Percentiles rank a stretch among this genome's conserved stretches.
Conservation (phyloP, 1,284 basidiomycete species). For the Stereum hirsutum region DNA sequence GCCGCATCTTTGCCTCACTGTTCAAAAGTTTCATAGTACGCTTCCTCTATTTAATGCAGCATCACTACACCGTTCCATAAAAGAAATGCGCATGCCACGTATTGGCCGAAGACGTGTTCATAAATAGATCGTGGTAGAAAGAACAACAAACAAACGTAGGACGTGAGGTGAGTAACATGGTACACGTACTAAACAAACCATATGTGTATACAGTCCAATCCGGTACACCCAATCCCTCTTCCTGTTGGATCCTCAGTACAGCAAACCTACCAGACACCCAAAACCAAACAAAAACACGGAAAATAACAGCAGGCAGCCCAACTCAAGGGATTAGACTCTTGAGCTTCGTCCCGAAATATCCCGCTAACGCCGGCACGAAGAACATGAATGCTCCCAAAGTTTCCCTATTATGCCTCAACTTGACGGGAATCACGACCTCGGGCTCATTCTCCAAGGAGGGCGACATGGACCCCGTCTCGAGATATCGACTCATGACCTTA, state of each 20-base stretch:
- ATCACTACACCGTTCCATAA: too few relatives aligned
- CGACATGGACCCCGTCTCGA: slow-evolving; percentile 35
- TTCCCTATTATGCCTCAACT: slow-evolving; percentile 41
- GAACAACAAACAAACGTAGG: too few relatives aligned
- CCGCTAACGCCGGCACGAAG: slow-evolving; percentile 49
- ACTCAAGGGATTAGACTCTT: slow-evolving; percentile 3
- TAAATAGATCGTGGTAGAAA: too few relatives aligned
- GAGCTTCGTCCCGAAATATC: slow-evolving; percentile 41
- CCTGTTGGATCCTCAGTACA: too few relatives aligned
- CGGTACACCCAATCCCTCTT: not conserved
- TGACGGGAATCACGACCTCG: slow-evolving; percentile 48
- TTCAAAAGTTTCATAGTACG: slow-evolving; percentile 2
- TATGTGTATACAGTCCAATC: not conserved
- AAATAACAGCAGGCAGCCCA: too few relatives aligned
- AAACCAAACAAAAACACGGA: too few relatives aligned
- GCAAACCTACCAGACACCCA: too few relatives aligned
- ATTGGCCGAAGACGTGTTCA: too few relatives aligned
- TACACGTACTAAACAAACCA: too few relatives aligned
- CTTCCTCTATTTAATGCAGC: too few relatives aligned
- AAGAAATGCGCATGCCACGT: too few relatives aligned
- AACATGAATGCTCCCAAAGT: slow-evolving; percentile 61
- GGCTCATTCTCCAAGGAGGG: slow-evolving; percentile 14
- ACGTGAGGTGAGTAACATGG: too few relatives aligned
- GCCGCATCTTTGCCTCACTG: not conserved
- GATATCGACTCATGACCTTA: slow-evolving; percentile 55